These are phyloP conservation scores for Fusarium solani-melongenae DNA, from an alignment of 2,329 filamentous ascomycete genomes.

Conservation along the genomic window DNA sequence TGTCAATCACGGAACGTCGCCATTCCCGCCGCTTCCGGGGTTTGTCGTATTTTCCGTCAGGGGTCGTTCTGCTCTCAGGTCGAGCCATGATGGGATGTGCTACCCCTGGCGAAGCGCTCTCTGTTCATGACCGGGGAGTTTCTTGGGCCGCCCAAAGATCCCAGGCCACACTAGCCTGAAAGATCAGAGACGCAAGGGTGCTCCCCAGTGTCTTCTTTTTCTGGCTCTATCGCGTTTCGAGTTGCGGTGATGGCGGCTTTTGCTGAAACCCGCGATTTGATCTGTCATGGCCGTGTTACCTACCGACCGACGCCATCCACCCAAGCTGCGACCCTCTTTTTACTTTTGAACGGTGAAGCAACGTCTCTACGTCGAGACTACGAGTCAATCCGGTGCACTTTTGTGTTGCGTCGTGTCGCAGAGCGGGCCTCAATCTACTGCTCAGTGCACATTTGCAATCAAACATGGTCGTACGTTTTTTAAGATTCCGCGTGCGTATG, in stretches of 20 bases:
- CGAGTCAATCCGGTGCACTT: not conserved
- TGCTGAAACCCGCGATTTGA: conserved; percentile 22
- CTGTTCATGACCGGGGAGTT: conserved; percentile 15
- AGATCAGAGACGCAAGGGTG: conserved; percentile 7
- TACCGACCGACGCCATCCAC: not conserved
- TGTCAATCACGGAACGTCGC: conserved; percentile 1
- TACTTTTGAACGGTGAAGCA: conserved; percentile 18
- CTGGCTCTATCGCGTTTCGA: conserved; percentile 37
- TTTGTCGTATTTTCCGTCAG: conserved; percentile 7
- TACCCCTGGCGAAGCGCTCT: conserved; percentile 10
- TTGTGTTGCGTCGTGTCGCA: not conserved
- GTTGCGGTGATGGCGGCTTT: conserved; percentile 35
- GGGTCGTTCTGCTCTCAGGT: not conserved
- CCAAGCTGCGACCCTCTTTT: conserved; percentile 13
- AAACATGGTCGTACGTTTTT: conserved; percentile 24
- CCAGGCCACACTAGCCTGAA: not conserved
- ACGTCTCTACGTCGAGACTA: conserved; percentile 5
- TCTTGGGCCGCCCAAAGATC: not conserved
- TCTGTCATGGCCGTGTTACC: conserved; percentile 7
- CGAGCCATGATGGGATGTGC: conserved; percentile 7
- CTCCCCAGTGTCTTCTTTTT: conserved; percentile 23
- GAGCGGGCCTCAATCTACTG: not conserved
- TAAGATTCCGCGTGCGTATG: not conserved
- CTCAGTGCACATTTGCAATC: not conserved
- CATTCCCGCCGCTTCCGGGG: conserved; percentile 6